phyloP scores from a whole-genome alignment of 306 rosid species.

The Quercus wislizeni region DNA sequence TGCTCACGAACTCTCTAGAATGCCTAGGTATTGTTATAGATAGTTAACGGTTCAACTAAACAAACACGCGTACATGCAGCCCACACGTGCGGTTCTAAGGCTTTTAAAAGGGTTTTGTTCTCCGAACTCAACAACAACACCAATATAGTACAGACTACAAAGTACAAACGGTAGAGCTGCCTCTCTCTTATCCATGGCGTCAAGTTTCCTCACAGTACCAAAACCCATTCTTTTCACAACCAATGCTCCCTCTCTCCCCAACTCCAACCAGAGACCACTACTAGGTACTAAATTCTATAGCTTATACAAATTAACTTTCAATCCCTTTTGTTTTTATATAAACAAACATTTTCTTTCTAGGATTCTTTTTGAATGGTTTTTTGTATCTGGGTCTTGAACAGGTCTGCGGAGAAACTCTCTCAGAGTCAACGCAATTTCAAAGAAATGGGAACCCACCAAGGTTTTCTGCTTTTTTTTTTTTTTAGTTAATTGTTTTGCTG shows the following conservation, averaged over 20 bases:
- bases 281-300: conserved; percentile 26
- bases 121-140: too few relatives aligned
- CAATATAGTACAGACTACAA: background rate
- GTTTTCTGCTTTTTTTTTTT: conserved; percentile 18
- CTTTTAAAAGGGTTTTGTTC: background rate
- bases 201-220: conserved; percentile 55
- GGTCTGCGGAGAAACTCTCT: conserved; percentile 54
- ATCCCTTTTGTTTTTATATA: too few relatives aligned
- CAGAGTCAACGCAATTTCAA: conserved; percentile 52
- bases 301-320: background rate
- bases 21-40: background rate
- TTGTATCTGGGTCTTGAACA: conserved; percentile 27
- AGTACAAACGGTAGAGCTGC: background rate
- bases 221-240: conserved; percentile 45
- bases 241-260: conserved; percentile 34
- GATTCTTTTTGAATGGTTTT: conserved; percentile 1
- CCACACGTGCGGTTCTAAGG: background rate
- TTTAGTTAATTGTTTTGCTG: background rate
- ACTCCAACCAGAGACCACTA: conserved; percentile 33
- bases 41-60: background rate
- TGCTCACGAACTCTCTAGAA: background rate
- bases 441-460: conserved; percentile 74
- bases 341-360: background rate
- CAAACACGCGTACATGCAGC: background rate
- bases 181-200: conserved; percentile 64